These are phyloP conservation scores for Thielaviopsis euricoi DNA, from an alignment of 2,329 filamentous ascomycete genomes.

Conservation along the genomic window DNA sequence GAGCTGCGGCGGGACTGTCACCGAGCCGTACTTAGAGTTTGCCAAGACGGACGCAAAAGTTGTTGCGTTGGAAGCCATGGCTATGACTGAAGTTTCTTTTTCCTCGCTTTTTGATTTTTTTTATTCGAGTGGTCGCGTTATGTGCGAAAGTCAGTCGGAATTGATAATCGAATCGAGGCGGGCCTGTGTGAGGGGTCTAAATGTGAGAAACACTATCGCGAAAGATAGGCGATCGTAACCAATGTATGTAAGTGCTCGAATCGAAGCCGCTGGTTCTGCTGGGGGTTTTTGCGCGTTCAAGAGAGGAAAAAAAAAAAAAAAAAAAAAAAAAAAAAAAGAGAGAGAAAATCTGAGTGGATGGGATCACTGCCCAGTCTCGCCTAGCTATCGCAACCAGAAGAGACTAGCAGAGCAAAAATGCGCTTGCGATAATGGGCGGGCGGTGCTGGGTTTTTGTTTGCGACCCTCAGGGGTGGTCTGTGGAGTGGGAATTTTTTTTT, in stretches of 20 bases:
- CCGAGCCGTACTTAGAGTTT: conserved; percentile 34
- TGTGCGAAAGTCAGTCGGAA: not conserved
- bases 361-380: conserved; percentile 5
- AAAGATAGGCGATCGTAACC: not conserved
- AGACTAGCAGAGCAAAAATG: not conserved
- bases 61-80: conserved; percentile 34
- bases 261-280: not conserved
- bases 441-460: conserved; percentile 3
- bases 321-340: not conserved
- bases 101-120: not conserved
- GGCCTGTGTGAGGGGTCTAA: not conserved
- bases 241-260: not conserved
- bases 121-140: not conserved
- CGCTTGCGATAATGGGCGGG: conserved; percentile 5
- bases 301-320: not conserved
- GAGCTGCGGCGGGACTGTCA: conserved; percentile 37
- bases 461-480: conserved; percentile 1
- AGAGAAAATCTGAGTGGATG: not conserved
- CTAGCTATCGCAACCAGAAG: conserved; percentile 4
- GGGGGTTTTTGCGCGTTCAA: not conserved
- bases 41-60: conserved; percentile 56
- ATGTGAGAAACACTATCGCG: not conserved
- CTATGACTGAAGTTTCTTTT: not conserved
- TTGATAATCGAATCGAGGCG: not conserved
- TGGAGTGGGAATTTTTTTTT: not conserved